Base-by-base conservation (phyloP, 2,329 filamentous ascomycete genomes). In the Aspergillus brasiliensis region DNA sequence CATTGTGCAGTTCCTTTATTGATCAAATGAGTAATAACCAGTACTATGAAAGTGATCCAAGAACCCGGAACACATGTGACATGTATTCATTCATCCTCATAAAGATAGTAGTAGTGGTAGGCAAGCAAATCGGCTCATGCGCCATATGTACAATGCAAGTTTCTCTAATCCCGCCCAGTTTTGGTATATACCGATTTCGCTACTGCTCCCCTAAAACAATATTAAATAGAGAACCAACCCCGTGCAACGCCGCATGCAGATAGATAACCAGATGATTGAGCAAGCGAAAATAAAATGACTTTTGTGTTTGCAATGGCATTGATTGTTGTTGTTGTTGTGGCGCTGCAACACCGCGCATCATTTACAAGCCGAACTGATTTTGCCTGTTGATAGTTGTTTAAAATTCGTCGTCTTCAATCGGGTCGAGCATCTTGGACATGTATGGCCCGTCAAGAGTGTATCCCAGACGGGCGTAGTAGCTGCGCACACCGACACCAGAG, bases 361-460 rank as follows among this genome's bases (percentile, higher is more conserved):
- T 49, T 49, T 25, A 49, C 19, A 17, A 19, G 13, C 31, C 13
- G 5, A 15, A 34, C 5, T 1, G 11, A 11, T 15, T 15, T 34
- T 2, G 1, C 13, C 5, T 34, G 10, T 34, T 34, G 46, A 11
- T 5, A 17, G 27, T 49, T 11, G n/a, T n/a, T 25, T 49, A 55
- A n/a, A 55, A 55, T n/a, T 34, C 38, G 40, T 79, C 77, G 37
- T 73, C 71, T 31, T 78, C 75, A 56, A 77, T 68, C 23, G 75
- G 75, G 49, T 77, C 75, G 51, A 82, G 66, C 74, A 76, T 79
- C 70, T 83, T 83, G 62, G 80, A 82, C 81, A 83, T 91, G 65
- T 96, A 97, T 10, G 91, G 92, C 8, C 95, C 95, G 75, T 99
- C 95, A 28, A 99, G 83, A 83, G 87, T 91, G 79, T 97, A 99